Percentiles rank a stretch among this genome's conserved stretches.
Evolutionary conservation across 1,139 yeast genomes (phyloP).

Genomic region (Debaryomyces nepalensis): DNA sequence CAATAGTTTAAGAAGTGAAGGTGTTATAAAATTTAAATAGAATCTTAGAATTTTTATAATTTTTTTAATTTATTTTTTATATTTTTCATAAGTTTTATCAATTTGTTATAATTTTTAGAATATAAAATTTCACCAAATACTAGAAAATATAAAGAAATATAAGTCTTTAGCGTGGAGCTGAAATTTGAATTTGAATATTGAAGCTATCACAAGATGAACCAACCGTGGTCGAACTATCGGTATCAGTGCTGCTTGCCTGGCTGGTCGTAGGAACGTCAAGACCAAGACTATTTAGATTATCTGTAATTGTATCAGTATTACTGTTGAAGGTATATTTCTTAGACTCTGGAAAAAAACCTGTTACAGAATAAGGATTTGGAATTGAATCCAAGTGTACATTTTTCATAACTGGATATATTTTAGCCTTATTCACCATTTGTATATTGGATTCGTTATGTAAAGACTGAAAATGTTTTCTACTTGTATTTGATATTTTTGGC

Average conservation of each 20-base stretch:
- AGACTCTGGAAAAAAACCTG: constrained; percentile 16
- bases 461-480: not conserved
- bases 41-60: not conserved
- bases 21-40: not conserved
- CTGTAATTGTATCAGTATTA: not conserved
- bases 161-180: constrained; percentile 13
- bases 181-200: constrained; percentile 28
- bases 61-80: constrained; percentile 7
- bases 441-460: not conserved
- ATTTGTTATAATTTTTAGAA: not conserved
- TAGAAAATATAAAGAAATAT: not conserved
- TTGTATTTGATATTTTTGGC: not conserved
- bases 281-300: constrained; percentile 6
- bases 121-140: not conserved
- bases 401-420: not conserved
- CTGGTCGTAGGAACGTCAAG: not conserved
- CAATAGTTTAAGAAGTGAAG: not conserved
- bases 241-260: constrained; percentile 12
- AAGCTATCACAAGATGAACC: constrained; percentile 26
- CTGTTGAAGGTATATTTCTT: not conserved
- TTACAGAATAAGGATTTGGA: constrained; percentile 15
- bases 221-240: constrained; percentile 18
- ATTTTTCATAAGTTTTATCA: not conserved
- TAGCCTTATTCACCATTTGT: not conserved
- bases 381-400: not conserved